Evolutionary conservation across 345 rosid genomes (phyloP), one percentile per base, ranked within the genome.

Genomic region (Capsella bursapastoris): DNA sequence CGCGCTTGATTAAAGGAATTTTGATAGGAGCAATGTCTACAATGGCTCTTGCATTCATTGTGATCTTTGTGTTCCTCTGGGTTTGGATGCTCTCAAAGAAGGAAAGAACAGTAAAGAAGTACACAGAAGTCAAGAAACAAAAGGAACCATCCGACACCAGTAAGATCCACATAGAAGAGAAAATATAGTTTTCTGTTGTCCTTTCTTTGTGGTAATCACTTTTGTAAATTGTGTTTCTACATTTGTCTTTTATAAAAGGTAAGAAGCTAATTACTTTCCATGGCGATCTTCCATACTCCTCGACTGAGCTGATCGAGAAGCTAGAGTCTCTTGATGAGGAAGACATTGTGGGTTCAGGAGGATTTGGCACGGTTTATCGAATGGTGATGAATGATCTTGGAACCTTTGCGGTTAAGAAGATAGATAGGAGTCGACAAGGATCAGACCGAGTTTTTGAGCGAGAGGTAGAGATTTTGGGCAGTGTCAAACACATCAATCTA

Each of bases 351-450:
- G 98, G 98, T 18, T 90, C 98, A 0, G 97, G 98, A 73, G 98
- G 98, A n/a, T 94, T 86, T 77, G 98, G 98, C 57, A 94, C 88
- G 8, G 98, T 94, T 4, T 94, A 90, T 69, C 83, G 98, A 28
- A 94, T 94, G 98, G 97, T 94, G 56, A 94, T 91, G 98, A 94
- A 91, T 60, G 96, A 94, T 81, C 89, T 95, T 81, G 97, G 96
- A 72, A 91, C 96, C 16, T 94, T 91, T 88, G 98, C 98, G 56
- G 98, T 94, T 56, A 94, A 94, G 75, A 85, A 88, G 73, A 86
- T 94, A 76, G 98, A 94, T 61, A 82, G 93, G 48, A 81, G 87
- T 63, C 85, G 95, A 18, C 87, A 91, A 81, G 98, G 98, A 70
- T 91, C 93, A 74, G 97, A 94, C 83, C 89, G 86, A 84, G 95